Evolutionary conservation across 2,329 filamentous ascomycete species (phyloP).

Genomic region (Chrysosporium keratinophilum): DNA sequence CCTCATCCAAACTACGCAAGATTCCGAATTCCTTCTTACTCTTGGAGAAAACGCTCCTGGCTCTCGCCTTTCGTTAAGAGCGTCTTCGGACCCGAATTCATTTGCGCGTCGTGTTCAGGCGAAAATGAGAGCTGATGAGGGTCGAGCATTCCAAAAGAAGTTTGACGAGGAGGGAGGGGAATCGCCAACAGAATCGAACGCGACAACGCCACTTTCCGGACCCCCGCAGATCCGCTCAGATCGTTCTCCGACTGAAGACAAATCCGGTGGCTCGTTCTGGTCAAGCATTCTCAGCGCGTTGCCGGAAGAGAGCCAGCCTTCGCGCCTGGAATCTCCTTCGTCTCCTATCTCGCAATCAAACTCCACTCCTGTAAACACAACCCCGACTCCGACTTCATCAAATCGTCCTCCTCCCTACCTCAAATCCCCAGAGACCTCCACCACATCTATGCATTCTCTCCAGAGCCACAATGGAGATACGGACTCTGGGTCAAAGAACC

Average conservation of each 20-base stretch:
- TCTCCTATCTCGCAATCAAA: not conserved
- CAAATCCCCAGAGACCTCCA: conserved; percentile 13
- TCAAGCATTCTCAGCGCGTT: conserved; percentile 13
- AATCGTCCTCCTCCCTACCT: conserved; percentile 13
- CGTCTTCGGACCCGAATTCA: conserved; percentile 33
- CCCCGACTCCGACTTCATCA: not conserved
- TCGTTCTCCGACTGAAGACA: not conserved
- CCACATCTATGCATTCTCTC: conserved; percentile 9
- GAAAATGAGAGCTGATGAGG: conserved; percentile 45
- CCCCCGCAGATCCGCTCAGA: conserved; percentile 2
- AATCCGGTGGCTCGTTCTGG: conserved; percentile 13
- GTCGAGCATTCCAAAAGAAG: conserved; percentile 36
- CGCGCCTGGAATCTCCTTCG: conserved; percentile 1
- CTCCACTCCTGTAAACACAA: not conserved
- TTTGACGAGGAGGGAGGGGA: not conserved
- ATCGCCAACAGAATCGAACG: conserved; percentile 1
- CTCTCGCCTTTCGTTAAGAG: conserved; percentile 32
- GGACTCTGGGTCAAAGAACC: conserved; percentile 20
- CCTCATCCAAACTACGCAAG: conserved; percentile 28
- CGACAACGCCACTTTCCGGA: not conserved
- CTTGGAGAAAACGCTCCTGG: conserved; percentile 22
- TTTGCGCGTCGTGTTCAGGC: conserved; percentile 41
- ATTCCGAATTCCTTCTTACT: conserved; percentile 31
- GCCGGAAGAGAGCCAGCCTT: conserved; percentile 9
- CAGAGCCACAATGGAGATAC: not conserved